Conservation (phyloP, 2,329 filamentous ascomycete species). For the Monosporascus sp. region DNA sequence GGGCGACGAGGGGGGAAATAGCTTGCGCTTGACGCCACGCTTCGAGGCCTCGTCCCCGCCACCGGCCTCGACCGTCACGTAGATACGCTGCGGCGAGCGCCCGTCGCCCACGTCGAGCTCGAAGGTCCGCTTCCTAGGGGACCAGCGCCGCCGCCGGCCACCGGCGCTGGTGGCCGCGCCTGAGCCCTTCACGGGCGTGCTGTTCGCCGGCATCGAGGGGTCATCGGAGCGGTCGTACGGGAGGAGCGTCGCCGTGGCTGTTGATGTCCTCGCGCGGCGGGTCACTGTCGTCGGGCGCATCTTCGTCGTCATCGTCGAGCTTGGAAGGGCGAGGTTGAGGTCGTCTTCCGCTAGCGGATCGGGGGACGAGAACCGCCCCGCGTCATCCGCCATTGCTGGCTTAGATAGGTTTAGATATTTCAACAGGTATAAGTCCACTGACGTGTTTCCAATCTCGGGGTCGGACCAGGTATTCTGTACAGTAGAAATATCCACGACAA, state of each 20-base stretch:
- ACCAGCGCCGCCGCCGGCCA: conserved; percentile 16
- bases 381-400: conserved; percentile 17
- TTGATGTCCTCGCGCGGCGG: too few species aligned
- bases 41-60: conserved; percentile 17
- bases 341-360: conserved; percentile 27
- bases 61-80: conserved; percentile 52
- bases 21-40: conserved; percentile 27
- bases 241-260: background rate
- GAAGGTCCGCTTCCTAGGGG: conserved; percentile 52
- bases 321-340: conserved; percentile 8
- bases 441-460: too few species aligned
- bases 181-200: conserved; percentile 35
- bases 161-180: conserved; percentile 11
- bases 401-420: conserved; percentile 1
- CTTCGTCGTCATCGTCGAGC: conserved; percentile 18
- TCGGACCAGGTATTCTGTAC: too few species aligned
- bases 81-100: conserved; percentile 44
- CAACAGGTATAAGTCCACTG: background rate
- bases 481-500: too few species aligned
- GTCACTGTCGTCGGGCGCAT: conserved; percentile 1
- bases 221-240: conserved; percentile 25
- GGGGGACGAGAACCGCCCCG: conserved; percentile 28
- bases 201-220: conserved; percentile 40
- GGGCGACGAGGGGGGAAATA: conserved; percentile 35
- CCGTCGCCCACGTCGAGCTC: conserved; percentile 50